A percentile compares a stretch with the other conserved stretches of the same genome.
These are phyloP conservation scores for Acanthochlamys bracteata DNA, from an alignment of 106 monocot genomes.

Conservation along the genomic window DNA sequence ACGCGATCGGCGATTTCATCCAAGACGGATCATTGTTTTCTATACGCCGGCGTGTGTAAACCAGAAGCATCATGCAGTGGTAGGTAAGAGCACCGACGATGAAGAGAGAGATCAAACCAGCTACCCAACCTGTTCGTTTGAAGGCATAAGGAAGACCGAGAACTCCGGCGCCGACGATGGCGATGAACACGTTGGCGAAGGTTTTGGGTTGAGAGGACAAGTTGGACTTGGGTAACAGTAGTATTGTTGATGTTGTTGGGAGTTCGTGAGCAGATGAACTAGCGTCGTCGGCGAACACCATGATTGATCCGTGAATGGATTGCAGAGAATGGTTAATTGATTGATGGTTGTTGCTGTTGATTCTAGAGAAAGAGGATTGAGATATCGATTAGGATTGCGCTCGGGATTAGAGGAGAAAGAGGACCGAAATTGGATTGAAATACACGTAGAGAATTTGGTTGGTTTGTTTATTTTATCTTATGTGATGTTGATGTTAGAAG, in stretches of 20 bases:
- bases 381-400: too few species aligned
- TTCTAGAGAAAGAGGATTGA: too few species aligned
- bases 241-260: slow-evolving; percentile 1
- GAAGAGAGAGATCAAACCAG: slow-evolving; percentile 45
- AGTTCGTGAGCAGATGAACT: slow-evolving; percentile 21
- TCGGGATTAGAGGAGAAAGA: too few species aligned
- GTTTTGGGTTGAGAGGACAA: slow-evolving; percentile 86
- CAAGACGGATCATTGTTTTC: slow-evolving; percentile 9
- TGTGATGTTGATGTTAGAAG: too few species aligned
- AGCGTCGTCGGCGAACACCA: slow-evolving; percentile 32
- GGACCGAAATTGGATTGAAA: too few species aligned
- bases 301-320: not conserved
- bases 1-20: slow-evolving; percentile 15
- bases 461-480: too few species aligned
- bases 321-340: not conserved
- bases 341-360: too few species aligned
- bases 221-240: slow-evolving; percentile 3
- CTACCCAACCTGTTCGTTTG: slow-evolving; percentile 70
- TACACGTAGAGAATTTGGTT: too few species aligned
- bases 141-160: slow-evolving; percentile 93
- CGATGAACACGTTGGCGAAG: slow-evolving; percentile 96
- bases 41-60: slow-evolving; percentile 58
- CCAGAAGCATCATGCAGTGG: slow-evolving; percentile 88
- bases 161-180: slow-evolving; percentile 92
- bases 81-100: slow-evolving; percentile 55